Percentiles rank a stretch among this genome's conserved stretches.
Conservation (phyloP, 805 yeast genomes). For the Candida ulmi region DNA sequence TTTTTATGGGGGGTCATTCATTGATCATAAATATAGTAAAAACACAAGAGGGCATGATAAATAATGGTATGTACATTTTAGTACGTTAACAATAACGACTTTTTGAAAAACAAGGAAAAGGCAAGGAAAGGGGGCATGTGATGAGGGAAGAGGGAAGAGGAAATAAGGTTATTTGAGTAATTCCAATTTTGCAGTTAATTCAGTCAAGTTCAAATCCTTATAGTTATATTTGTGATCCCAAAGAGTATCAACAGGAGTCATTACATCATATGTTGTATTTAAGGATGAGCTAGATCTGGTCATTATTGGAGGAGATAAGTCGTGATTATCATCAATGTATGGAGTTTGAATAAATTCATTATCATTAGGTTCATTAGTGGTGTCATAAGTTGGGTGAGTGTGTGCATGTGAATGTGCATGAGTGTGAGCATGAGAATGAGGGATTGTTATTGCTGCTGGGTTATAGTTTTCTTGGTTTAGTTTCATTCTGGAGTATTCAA, state of each 20-base stretch:
- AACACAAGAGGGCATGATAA: conserved; percentile 1
- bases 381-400: background rate
- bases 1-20: background rate
- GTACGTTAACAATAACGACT: too few species aligned
- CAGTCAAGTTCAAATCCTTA: conserved; percentile 15
- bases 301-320: background rate
- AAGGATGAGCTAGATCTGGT: background rate
- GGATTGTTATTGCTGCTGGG: too few species aligned
- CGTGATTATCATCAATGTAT: background rate
- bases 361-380: background rate
- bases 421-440: too few species aligned
- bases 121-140: too few species aligned
- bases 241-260: background rate
- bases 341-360: background rate
- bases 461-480: too few species aligned
- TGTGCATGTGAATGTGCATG: too few species aligned
- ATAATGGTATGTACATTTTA: background rate
- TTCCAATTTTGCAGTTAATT: conserved; percentile 15
- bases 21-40: background rate
- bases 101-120: background rate
- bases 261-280: background rate
- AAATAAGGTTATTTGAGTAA: conserved; percentile 3
- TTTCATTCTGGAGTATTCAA: background rate
- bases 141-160: too few species aligned
- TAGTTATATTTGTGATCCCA: conserved; percentile 12